A percentile compares a stretch with the other conserved stretches of the same genome.
Evolutionary conservation across 2,329 filamentous ascomycete genomes (phyloP).

Genomic region (Chrysoporthe cubensis): DNA sequence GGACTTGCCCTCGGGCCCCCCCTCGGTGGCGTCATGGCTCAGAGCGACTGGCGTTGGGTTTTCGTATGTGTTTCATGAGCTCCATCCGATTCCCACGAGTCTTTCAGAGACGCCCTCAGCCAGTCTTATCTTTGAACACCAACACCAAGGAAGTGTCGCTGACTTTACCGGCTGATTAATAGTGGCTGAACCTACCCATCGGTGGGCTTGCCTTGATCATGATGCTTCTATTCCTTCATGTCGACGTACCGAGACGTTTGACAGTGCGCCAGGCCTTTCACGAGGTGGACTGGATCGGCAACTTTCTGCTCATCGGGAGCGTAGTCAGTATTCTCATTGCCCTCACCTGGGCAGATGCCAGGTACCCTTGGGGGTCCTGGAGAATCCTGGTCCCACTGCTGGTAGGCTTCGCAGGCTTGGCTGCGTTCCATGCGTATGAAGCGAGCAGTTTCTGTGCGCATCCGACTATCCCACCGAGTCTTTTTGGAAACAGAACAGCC

Average conservation of each 20-base stretch:
- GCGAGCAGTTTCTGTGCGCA: constrained; percentile 33
- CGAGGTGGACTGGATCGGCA: constrained; percentile 38
- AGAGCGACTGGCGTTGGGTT: constrained; percentile 11
- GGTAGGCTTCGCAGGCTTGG: constrained; percentile 43
- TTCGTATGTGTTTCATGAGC: neutral
- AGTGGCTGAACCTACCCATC: constrained; percentile 12
- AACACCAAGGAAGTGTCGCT: neutral
- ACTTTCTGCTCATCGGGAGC: constrained; percentile 40
- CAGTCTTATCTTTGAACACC: too few relatives aligned
- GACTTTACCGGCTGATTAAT: neutral
- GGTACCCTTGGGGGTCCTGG: constrained; percentile 42
- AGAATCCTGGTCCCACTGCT: constrained; percentile 44
- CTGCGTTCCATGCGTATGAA: constrained; percentile 42
- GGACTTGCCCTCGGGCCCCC: constrained; percentile 10
- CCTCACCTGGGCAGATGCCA: constrained; percentile 43
- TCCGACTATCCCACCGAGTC: constrained; percentile 45
- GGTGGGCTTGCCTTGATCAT: neutral
- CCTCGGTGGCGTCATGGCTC: constrained; percentile 1
- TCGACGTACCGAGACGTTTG: neutral
- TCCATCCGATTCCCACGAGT: neutral
- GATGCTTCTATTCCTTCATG: constrained; percentile 5
- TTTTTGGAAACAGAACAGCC: constrained; percentile 50
- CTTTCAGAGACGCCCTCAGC: too few relatives aligned
- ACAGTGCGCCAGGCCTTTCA: constrained; percentile 3
- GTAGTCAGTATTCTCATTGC: constrained; percentile 42